These are phyloP conservation scores for Synchytrium microbalum DNA, from an alignment of 371 early-diverging fungal species.

Conservation along the genomic window DNA sequence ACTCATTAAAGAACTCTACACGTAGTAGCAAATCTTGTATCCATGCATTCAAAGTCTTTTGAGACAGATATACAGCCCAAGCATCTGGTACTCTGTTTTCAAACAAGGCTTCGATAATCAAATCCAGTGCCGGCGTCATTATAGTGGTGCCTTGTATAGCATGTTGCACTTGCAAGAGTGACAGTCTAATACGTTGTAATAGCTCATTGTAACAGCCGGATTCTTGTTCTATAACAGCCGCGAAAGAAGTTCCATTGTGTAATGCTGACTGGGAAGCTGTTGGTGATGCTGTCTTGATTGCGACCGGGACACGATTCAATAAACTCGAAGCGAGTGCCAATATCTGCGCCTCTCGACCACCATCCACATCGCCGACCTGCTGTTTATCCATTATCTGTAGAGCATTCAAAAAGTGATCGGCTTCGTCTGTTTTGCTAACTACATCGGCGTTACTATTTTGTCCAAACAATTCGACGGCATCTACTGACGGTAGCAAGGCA, in stretches of 20 bases:
- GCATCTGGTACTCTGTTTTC: constrained; percentile 40
- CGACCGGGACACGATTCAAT: constrained; percentile 32
- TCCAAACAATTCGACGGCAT: constrained; percentile 47
- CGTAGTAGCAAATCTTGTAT: constrained; percentile 36
- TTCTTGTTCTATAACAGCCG: constrained; percentile 48
- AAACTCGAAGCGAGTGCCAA: constrained; percentile 35
- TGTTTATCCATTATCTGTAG: constrained; percentile 36
- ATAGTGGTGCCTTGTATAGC: constrained; percentile 48
- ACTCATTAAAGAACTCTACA: constrained; percentile 45
- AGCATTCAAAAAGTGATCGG: constrained; percentile 29
- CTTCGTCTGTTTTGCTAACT: constrained; percentile 41
- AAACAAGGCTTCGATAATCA: constrained; percentile 31
- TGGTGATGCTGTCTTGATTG: too few relatives aligned
- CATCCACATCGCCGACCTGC: too few relatives aligned
- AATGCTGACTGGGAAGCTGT: too few relatives aligned
- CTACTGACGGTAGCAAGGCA: constrained; percentile 30
- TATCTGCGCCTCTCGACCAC: constrained; percentile 41
- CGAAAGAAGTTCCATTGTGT: constrained; percentile 37
- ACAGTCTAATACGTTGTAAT: constrained; percentile 30
- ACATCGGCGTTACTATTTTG: constrained; percentile 52
- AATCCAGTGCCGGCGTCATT: constrained; percentile 50
- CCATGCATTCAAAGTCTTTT: constrained; percentile 45
- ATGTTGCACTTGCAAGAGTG: constrained; percentile 38
- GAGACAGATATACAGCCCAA: constrained; percentile 43
- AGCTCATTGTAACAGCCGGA: constrained; percentile 39